Conservation (phyloP, 2,329 filamentous ascomycete genomes). For the Onygena corvina region DNA sequence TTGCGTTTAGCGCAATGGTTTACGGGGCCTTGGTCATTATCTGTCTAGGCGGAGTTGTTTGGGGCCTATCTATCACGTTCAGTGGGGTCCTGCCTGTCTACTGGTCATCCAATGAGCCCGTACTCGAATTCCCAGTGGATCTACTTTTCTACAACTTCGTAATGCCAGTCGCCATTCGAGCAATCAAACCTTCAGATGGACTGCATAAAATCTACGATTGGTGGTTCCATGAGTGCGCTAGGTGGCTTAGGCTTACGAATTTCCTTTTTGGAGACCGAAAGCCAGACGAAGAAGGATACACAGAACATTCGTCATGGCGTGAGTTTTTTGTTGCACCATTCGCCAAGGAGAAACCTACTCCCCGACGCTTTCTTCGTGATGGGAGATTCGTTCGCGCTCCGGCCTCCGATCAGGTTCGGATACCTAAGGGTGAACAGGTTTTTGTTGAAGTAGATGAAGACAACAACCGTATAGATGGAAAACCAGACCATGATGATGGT, state of each 20-base stretch:
- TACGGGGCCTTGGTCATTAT: conserved; percentile 88
- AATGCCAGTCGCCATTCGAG: conserved; percentile 73
- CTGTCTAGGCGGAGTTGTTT: conserved; percentile 89
- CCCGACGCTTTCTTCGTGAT: conserved; percentile 48
- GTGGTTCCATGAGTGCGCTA: conserved; percentile 88
- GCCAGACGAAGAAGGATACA: conserved; percentile 65
- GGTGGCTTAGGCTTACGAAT: conserved; percentile 67
- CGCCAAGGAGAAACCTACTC: neutral
- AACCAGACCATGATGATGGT: conserved; percentile 41
- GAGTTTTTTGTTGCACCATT: conserved; percentile 31
- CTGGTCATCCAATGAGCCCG: conserved; percentile 84
- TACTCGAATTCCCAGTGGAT: conserved; percentile 88
- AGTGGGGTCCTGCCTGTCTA: conserved; percentile 72
- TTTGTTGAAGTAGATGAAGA: conserved; percentile 65
- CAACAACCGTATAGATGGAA: conserved; percentile 53
- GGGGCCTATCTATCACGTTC: conserved; percentile 62
- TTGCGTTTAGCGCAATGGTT: conserved; percentile 87
- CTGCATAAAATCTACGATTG: conserved; percentile 80
- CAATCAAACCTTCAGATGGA: conserved; percentile 73
- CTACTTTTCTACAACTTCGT: conserved; percentile 94
- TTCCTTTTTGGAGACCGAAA: conserved; percentile 82
- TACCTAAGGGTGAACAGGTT: conserved; percentile 69
- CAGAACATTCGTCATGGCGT: conserved; percentile 42
- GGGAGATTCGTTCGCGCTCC: conserved; percentile 85
- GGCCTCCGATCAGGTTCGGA: conserved; percentile 86